Base-by-base conservation (phyloP, 225 moss, liverwort and hornwort species). In the Neckera pumila region DNA sequence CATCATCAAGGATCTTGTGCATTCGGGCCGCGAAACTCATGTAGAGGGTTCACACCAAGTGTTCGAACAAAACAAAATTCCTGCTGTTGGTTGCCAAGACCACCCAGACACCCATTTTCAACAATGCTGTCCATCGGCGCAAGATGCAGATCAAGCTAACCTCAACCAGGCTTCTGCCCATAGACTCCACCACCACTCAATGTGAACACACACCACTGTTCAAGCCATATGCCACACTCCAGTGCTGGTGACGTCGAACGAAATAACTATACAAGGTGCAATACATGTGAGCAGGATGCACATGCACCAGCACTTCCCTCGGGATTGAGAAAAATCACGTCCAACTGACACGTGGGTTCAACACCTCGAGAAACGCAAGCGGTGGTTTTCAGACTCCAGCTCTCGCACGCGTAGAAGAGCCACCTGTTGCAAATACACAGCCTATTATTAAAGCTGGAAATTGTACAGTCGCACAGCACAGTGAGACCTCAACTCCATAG, bases 381-480 rank as follows among this genome's bases (percentile, higher is more conserved):
- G 93, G 87, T 91, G 90, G 74, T 93, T 93, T 74, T 93, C 93
- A 71, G 93, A 90, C 86, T 93, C 93, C 73, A 93, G 85, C 90
- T 93, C 93, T 64, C 93, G 90, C 47, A 91, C 91, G 54, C 88
- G 91, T 11, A 93, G 67, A 30, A 93, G 89, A n/a, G 90, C 89
- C 86, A 93, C 93, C 93, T 93, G 91, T 47, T 79, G 79, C 57
- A 73, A 38, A 56, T 2, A 36, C 10, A 38, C 3, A 11, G 4
- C 0, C 11, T 6, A 10, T 31, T 33, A 81, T 45, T 12, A 25
- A 25, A 45, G 22, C 51, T 51, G 33, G 66, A 57, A 1, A 38
- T 18, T 22, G 15, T 12, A 45, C 59, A 43, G 28, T 34, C 30
- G 64, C 47, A 79, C 42, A 33, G 65, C 36, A 47, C 49, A 59